A percentile compares a stretch with the other conserved stretches of the same genome.
phyloP scores from a whole-genome alignment of 164 flowering plant species.

The Chloranthus sessilifolius region DNA sequence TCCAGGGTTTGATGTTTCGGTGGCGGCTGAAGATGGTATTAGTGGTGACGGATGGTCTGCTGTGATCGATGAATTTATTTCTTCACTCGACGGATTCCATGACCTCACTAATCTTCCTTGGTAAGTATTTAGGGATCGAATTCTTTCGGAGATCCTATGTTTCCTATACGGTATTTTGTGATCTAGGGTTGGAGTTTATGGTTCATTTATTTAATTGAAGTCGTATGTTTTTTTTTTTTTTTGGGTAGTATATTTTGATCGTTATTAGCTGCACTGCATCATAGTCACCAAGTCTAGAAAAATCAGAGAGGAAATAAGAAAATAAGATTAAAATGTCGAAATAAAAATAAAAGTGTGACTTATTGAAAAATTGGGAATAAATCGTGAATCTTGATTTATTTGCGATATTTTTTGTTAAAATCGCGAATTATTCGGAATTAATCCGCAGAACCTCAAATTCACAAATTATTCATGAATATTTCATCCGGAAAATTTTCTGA shows the following conservation, averaged over 20 bases:
- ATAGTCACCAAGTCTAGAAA: background rate
- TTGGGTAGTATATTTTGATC: background rate
- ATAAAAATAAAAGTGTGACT: no score
- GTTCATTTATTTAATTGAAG: background rate
- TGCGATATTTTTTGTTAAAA: no score
- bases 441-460: no score
- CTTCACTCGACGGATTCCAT: slow-evolving; percentile 65
- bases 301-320: no score
- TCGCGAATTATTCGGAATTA: no score
- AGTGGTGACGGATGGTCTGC: slow-evolving; percentile 26
- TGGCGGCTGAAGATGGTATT: slow-evolving; percentile 12
- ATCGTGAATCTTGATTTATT: no score
- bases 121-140: slow-evolving; percentile 25
- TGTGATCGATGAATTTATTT: slow-evolving; percentile 40
- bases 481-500: no score
- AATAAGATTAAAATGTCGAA: no score
- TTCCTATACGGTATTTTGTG: background rate
- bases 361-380: no score
- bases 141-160: background rate
- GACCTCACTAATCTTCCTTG: slow-evolving; percentile 77
- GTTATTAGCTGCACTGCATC: background rate
- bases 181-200: background rate
- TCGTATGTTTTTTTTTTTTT: background rate
- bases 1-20: slow-evolving; percentile 13
- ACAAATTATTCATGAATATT: no score